Base-by-base conservation (phyloP, 2,329 filamentous ascomycete genomes). In the Pezicula carpinea region DNA sequence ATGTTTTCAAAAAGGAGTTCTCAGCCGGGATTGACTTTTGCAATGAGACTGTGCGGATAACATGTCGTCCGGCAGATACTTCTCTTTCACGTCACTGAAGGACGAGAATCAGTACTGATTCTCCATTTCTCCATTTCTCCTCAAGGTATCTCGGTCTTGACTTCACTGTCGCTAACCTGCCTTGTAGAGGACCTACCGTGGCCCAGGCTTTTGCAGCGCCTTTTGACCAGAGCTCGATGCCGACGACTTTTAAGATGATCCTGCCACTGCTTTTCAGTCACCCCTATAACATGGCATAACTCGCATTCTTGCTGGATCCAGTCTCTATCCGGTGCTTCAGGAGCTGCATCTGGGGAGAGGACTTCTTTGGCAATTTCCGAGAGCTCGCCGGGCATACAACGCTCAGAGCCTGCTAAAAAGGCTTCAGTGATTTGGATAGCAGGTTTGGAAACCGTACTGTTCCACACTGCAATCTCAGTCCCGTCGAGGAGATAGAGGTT, bases 401-500 rank as follows among this genome's bases (percentile, higher is more conserved):
- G 51, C n/a, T 54, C 48, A 14, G 76, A 65, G 0, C 75, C 77
- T 1, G 66, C 59, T 0, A 96, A 72, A 58, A 95, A 95, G 1
- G 69, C 63, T 11, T 70, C 62, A 0, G 84, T 77, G 22, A 96
- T 66, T 1, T 70, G 63, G 1, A 79, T 69, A 0, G 88, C 90
- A 2, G 82, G 82, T 2, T 73, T 66, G 1, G 81, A 73, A 2
- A 96, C 88, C n/a, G 74, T 69, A 0, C 73, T 63, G 0, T 74
- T 58, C 75, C 88, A 96, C 1, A 67, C 60, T 0, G 71, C 59
- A 2, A 83, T 70, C 55, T 93, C 75, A 2, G 85, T 89, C 52
- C 87, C 87, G 66, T 99, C 89, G 1, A 97, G 68, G 2, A 97
- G 68, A 63, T 87, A 97, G 1, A 96, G 70, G 31, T 71, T 79